Conservation (phyloP, 1,284 basidiomycete genomes). For the Peniophora sp. region DNA sequence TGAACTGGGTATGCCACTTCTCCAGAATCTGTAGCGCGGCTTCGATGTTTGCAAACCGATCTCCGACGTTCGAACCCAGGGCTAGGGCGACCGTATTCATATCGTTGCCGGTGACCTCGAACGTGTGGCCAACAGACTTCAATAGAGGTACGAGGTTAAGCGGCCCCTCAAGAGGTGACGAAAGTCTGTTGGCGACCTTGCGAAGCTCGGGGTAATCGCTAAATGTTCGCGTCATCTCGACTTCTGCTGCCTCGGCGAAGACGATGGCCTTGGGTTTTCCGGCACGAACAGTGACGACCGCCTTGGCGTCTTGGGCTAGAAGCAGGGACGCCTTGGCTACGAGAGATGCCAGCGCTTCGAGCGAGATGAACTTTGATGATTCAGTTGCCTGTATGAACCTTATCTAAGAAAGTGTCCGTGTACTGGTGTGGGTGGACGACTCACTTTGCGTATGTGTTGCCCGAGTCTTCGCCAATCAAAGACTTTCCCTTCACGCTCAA, state of each 20-base stretch:
- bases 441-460: conserved; percentile 31
- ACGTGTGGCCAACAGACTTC: not conserved
- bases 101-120: not conserved
- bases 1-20: conserved; percentile 7
- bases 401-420: not conserved
- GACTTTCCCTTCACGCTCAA: conserved; percentile 12
- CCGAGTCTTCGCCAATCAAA: conserved; percentile 33
- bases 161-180: conserved; percentile 11
- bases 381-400: conserved; percentile 26
- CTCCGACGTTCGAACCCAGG: conserved; percentile 87
- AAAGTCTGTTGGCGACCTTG: too few relatives aligned
- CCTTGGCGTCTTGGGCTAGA: conserved; percentile 13
- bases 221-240: conserved; percentile 45
- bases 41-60: conserved; percentile 81
- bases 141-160: not conserved
- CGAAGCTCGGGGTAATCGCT: conserved; percentile 20
- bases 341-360: conserved; percentile 67
- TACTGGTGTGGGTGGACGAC: conserved; percentile 10
- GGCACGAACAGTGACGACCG: conserved; percentile 48
- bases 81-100: conserved; percentile 57
- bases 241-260: conserved; percentile 56
- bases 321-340: conserved; percentile 41
- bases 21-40: conserved; percentile 60
- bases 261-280: conserved; percentile 75
- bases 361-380: conserved; percentile 53